A percentile compares a stretch with the other conserved stretches of the same genome.
phyloP scores from a whole-genome alignment of 2,329 filamentous ascomycete genomes.

The Stagonosporopsis tanaceti region DNA sequence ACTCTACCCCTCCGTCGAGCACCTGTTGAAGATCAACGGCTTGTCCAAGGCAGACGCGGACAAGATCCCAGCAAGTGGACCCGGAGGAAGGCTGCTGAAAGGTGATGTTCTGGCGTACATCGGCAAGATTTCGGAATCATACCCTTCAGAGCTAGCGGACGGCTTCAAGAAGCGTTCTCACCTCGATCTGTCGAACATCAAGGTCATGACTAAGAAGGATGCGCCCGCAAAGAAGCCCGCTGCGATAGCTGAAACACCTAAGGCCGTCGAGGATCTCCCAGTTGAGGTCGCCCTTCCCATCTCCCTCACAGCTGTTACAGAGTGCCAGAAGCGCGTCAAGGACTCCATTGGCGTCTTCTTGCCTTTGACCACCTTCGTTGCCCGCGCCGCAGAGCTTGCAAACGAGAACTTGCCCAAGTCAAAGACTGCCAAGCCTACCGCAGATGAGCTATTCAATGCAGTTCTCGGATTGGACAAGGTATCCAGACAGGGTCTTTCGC shows the following conservation, averaged over 20 bases:
- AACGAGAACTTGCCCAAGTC: constrained; percentile 83
- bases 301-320: constrained; percentile 78
- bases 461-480: constrained; percentile 75
- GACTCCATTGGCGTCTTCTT: constrained; percentile 79
- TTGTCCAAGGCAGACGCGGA: constrained; percentile 77
- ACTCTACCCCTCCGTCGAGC: constrained; percentile 81
- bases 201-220: constrained; percentile 67
- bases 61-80: constrained; percentile 87
- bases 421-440: constrained; percentile 69
- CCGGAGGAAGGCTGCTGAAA: constrained; percentile 88
- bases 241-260: constrained; percentile 42
- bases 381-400: constrained; percentile 82
- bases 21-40: constrained; percentile 80
- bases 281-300: constrained; percentile 75
- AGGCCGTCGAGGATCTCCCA: constrained; percentile 56
- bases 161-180: constrained; percentile 79
- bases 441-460: constrained; percentile 88
- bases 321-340: constrained; percentile 82
- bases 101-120: constrained; percentile 93
- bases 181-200: constrained; percentile 95
- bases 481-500: constrained; percentile 54
- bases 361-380: constrained; percentile 86
- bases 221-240: constrained; percentile 57
- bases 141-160: constrained; percentile 74
- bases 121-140: constrained; percentile 75